These are phyloP conservation scores for Paramecium sonneborni DNA, from an alignment of 73 alveolate species.

Conservation along the genomic window DNA sequence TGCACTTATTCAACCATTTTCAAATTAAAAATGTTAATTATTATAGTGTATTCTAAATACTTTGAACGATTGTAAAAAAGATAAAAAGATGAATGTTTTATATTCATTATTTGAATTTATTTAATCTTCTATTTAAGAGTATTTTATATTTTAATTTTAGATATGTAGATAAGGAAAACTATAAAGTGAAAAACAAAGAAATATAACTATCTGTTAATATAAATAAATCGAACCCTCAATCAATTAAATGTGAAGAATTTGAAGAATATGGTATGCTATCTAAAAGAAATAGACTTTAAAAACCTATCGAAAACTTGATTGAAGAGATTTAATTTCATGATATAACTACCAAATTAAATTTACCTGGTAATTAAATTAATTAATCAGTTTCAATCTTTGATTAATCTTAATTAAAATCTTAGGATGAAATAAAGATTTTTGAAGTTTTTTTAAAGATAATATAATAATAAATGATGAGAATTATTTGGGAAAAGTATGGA, in stretches of 20 bases:
- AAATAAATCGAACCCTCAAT: not conserved
- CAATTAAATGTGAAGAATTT: not conserved
- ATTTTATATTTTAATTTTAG: not conserved
- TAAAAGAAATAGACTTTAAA: not conserved
- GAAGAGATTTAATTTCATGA: not conserved
- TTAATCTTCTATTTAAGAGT: not conserved
- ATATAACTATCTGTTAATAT: not conserved
- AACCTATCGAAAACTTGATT: not conserved
- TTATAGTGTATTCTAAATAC: not conserved
- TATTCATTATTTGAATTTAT: not conserved
- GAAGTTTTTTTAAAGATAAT: not conserved
- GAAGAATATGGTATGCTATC: not conserved
- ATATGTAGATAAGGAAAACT: not conserved
- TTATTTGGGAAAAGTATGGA: not conserved
- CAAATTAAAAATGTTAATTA: not conserved
- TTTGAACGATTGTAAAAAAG: not conserved
- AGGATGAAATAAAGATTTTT: not conserved
- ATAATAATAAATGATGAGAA: not conserved
- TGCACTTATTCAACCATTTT: not conserved
- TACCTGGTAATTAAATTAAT: no score
- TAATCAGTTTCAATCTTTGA: not conserved
- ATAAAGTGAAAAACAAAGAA: not conserved
- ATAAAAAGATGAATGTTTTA: not conserved
- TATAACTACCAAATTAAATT: no score
- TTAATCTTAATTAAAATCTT: not conserved